Evolutionary conservation across 306 rosid genomes (phyloP), one percentile per base, ranked within the genome.

Genomic region (Prunus kanzakura): DNA sequence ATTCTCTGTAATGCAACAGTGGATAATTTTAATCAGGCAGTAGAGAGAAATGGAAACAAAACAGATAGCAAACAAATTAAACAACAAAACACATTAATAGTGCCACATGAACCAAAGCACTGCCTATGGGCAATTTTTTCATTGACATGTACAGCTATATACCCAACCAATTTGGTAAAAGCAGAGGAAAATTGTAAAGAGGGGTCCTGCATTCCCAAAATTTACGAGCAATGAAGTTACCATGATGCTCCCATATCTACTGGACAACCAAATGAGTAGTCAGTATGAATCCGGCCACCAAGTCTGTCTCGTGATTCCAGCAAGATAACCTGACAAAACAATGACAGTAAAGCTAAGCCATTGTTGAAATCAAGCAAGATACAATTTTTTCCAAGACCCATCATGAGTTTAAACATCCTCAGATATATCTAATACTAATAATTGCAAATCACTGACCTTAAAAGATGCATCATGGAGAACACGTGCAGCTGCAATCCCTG

Each of bases 191-290:
- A 58, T 58, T 58, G 64, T 6, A 58, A 22, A 11, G 25, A 8
- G n/a, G 32, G 23, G 49, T 64, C 47, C 1, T 35, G 5, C 35
- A 64, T 6, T 32, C 11, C 25, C 8, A 64, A 35, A 18, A 18
- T 25, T 64, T 20, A 43, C 3, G 71, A 67, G 61, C 22, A 64
- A 45, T 50, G 45, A 82, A 57, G 69, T 77, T 80, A 85, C 98
- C 98, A 93, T 64, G 98, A 93, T 74, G 98, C 96, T 71, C 98
- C 98, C 91, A 93, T 81, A 82, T 93, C 98, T 68, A 93, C 93
- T 7, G 96, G 96, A 85, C 91, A 87, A 69, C 93, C 95, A 80
- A 93, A 89, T 64, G 98, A 89, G 78, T 85, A 69, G 79, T 93
- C 93, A 2, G 95, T 93, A 75, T 88, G 95, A 83, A 93, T 84